Evolutionary conservation across 108 stramenopile genomes (phyloP).

Genomic region (Parietichytrium sp.): DNA sequence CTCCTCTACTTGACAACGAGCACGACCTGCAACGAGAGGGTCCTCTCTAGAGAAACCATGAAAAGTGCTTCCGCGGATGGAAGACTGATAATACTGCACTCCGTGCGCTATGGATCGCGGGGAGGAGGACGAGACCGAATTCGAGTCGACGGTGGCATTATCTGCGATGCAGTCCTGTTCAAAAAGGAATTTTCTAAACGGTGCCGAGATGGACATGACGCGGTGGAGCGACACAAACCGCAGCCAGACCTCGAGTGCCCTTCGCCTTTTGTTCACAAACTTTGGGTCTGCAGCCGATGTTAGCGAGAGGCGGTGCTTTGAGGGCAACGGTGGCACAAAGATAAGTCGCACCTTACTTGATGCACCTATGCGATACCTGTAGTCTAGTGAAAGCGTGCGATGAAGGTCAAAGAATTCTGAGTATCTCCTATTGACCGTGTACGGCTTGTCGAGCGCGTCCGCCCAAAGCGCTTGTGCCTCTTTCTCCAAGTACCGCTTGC

Average conservation of each 20-base stretch:
- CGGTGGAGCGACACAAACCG: background rate
- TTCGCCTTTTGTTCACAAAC: background rate
- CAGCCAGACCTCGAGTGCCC: slow-evolving; percentile 25
- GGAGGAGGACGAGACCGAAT: background rate
- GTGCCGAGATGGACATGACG: background rate
- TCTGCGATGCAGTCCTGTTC: background rate
- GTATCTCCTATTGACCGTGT: slow-evolving; percentile 6
- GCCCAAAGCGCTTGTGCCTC: slow-evolving; percentile 4
- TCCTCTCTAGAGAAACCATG: background rate
- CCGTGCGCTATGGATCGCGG: background rate
- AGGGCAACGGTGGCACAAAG: background rate
- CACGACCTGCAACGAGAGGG: background rate
- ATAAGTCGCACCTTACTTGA: slow-evolving; percentile 13
- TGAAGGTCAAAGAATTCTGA: background rate
- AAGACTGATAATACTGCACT: background rate
- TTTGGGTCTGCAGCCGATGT: background rate
- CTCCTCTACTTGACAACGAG: background rate
- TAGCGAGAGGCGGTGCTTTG: background rate
- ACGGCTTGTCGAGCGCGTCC: background rate
- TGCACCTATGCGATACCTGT: background rate
- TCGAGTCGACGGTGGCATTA: background rate
- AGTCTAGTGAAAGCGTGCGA: background rate
- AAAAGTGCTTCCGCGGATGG: background rate
- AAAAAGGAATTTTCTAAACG: background rate
- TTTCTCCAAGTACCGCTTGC: background rate